Percentiles rank a stretch among this genome's conserved stretches.
Conservation (phyloP, 768 basidiomycete genomes). For the Pleurotus sapidus region DNA sequence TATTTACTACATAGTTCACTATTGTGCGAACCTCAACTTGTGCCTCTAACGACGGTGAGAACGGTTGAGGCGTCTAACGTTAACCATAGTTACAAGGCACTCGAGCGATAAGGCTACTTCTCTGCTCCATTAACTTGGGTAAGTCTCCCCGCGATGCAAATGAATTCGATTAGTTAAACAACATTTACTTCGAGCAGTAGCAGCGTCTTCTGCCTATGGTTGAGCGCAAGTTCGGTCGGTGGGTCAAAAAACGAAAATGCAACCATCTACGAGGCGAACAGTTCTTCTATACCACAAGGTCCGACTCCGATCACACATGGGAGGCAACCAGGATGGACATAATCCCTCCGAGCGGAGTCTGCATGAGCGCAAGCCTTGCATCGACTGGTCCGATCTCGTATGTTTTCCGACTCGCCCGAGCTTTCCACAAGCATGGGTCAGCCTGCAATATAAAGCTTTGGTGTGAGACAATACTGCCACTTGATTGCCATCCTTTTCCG, state of each 20-base stretch:
- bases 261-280: too few species aligned
- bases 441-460: slow-evolving; percentile 3
- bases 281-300: not conserved
- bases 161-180: not conserved
- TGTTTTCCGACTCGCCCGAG: slow-evolving; percentile 7
- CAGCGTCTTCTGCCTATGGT: too few species aligned
- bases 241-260: too few species aligned
- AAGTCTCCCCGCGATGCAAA: not conserved
- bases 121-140: slow-evolving; percentile 1
- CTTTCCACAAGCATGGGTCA: slow-evolving; percentile 5
- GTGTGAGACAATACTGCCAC: slow-evolving; percentile 5
- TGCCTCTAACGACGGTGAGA: not conserved
- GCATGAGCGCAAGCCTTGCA: not conserved
- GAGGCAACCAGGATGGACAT: slow-evolving; percentile 1
- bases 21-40: too few species aligned
- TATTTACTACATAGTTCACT: not conserved
- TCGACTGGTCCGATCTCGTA: slow-evolving; percentile 1
- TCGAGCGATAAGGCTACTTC: not conserved
- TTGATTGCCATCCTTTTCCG: slow-evolving; percentile 3
- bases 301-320: not conserved
- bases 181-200: too few species aligned
- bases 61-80: not conserved
- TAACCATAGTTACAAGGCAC: slow-evolving; percentile 4
- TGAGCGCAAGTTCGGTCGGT: too few species aligned
- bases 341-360: slow-evolving; percentile 8